phyloP scores from a whole-genome alignment of 1,139 yeast species.

The Kodamaea arcana region DNA sequence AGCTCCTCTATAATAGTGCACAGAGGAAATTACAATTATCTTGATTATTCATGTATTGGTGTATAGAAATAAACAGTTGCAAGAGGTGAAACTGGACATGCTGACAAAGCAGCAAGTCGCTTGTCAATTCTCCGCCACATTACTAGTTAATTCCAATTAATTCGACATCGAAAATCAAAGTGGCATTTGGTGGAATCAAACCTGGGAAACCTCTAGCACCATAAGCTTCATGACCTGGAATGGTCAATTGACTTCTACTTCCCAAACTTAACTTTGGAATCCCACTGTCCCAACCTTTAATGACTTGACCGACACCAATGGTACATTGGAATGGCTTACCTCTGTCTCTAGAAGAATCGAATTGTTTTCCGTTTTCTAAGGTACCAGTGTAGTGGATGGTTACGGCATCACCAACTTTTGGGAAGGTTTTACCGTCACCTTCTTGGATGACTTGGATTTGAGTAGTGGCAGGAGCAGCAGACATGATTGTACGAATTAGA shows the following conservation, averaged over 20 bases:
- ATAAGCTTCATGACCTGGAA: conserved; percentile 91
- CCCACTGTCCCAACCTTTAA: conserved; percentile 94
- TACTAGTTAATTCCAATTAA: conserved; percentile 70
- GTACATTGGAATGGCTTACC: conserved; percentile 90
- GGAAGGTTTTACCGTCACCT: conserved; percentile 85
- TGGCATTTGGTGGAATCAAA: conserved; percentile 92
- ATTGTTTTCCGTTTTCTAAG: conserved; percentile 87
- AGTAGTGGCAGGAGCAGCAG: conserved; percentile 41
- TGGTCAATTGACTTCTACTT: conserved; percentile 84
- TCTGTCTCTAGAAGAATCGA: conserved; percentile 91
- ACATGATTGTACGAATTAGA: conserved; percentile 22
- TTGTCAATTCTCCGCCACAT: too few relatives aligned
- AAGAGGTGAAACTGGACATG: too few relatives aligned
- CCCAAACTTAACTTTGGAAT: conserved; percentile 90
- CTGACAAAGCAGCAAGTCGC: too few relatives aligned
- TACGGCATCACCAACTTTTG: conserved; percentile 79
- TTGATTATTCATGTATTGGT: too few relatives aligned
- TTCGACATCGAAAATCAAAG: conserved; percentile 89
- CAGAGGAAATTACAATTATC: too few relatives aligned
- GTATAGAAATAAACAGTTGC: too few relatives aligned
- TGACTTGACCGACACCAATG: conserved; percentile 95
- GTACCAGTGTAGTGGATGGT: conserved; percentile 96
- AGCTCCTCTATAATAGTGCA: too few relatives aligned
- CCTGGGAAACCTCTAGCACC: conserved; percentile 96
- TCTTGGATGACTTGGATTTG: conserved; percentile 43